Evolutionary conservation across 768 basidiomycete species (phyloP), one percentile per base, ranked within the genome.

Genomic region (Rhodosporidiobolus sp.): DNA sequence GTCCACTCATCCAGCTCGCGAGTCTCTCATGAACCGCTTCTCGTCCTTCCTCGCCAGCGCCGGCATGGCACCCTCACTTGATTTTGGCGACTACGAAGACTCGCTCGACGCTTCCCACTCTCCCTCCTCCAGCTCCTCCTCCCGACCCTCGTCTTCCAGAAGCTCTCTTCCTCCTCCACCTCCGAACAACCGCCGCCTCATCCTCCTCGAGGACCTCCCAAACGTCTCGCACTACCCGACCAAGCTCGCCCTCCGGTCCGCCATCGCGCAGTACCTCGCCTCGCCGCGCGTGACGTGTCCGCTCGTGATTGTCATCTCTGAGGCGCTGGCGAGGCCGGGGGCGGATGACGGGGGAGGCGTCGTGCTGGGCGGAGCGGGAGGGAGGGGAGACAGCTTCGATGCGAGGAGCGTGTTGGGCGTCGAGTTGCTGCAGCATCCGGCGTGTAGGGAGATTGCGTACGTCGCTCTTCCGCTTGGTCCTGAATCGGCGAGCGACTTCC

Each of bases 231-330:
- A 82, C 84, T 32, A 91, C 89, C 0, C 88, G 87, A 77, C 81
- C 83, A 22, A 85, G 86, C 16, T 94, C 95, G 80, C 92, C 93
- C 78, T 83, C 84, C 88, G 10, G 79, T 96, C 1, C 81, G 87
- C 60, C 79, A 85, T 1, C 1, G 1, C 12, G 17, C 84, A 92
- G 56, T 85, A 88, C 71, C 69, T 78, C 70, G 72, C 77, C 17
- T 80, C 76, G 57, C 70, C 76, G 50, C 30, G 79, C 19, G 74
- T 80, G 0, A 80, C 80, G 2, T 82, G 83, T 4, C 94, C 95
- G 0, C 81, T 99, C 24, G 86, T 97, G 32, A 83, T 97, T 49
- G 84, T 98, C 63, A 81, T 97, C 30, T 91, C 90, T 65, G 91
- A 96, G 78, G 84, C 90, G 0, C 91, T 94, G 2, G 80, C 88